These are phyloP conservation scores for Hypomyces rosellus DNA, from an alignment of 2,329 filamentous ascomycete species.

Conservation along the genomic window DNA sequence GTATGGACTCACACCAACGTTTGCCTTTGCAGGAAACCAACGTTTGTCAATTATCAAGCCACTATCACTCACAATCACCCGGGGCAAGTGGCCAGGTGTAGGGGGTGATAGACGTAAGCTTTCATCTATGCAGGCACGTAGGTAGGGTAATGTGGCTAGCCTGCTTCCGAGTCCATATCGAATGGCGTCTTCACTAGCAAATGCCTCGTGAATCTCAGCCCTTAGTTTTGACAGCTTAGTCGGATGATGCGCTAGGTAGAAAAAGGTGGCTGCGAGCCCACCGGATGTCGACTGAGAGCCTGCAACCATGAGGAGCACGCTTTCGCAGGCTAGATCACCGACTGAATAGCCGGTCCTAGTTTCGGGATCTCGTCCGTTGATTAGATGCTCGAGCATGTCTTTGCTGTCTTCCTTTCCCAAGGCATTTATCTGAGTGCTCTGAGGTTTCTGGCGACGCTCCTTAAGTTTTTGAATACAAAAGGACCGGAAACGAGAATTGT, in stretches of 20 bases:
- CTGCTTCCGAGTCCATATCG: too few species aligned
- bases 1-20: not conserved
- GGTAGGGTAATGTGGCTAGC: conserved; percentile 11
- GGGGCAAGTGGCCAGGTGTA: conserved; percentile 13
- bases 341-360: conserved; percentile 8
- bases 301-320: conserved; percentile 18
- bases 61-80: conserved; percentile 8
- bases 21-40: not conserved
- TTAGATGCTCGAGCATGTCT: too few species aligned
- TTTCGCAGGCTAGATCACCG: conserved; percentile 20
- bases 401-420: too few species aligned
- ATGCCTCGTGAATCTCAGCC: too few species aligned
- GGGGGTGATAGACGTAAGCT: conserved; percentile 19
- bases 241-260: conserved; percentile 9
- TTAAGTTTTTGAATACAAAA: too few species aligned
- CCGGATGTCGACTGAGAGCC: conserved; percentile 17
- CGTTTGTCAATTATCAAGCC: not conserved
- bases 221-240: too few species aligned
- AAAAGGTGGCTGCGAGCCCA: conserved; percentile 14
- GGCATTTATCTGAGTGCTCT: too few species aligned
- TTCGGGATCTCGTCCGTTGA: too few species aligned
- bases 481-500: too few species aligned
- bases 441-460: too few species aligned
- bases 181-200: too few species aligned
- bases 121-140: conserved; percentile 21